These are phyloP conservation scores for Phytophthora lateralis DNA, from an alignment of 352 stramenopile species.

Conservation along the genomic window DNA sequence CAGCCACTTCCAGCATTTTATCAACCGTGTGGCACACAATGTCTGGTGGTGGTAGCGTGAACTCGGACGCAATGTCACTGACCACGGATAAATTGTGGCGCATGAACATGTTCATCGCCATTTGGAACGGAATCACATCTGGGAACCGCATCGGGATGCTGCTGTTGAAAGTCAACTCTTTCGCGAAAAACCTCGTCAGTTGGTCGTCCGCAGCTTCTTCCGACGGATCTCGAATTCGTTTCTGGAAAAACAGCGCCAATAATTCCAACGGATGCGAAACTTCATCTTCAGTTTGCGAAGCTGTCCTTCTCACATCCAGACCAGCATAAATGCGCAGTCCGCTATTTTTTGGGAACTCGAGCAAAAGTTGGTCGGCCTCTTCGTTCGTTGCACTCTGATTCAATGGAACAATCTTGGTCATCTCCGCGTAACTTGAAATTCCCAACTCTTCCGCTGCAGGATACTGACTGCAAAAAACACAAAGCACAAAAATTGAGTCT, in stretches of 20 bases:
- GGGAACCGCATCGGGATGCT: slow-evolving; percentile 40
- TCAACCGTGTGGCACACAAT: slow-evolving; percentile 45
- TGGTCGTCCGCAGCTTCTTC: slow-evolving; percentile 32
- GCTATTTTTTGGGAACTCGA: slow-evolving; percentile 42
- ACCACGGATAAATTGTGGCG: slow-evolving; percentile 12
- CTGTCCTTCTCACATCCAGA: slow-evolving; percentile 50
- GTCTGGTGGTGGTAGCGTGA: slow-evolving; percentile 11
- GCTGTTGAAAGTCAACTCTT: slow-evolving; percentile 35
- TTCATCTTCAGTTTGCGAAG: not conserved
- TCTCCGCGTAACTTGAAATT: slow-evolving; percentile 38
- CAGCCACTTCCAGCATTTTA: slow-evolving; percentile 47
- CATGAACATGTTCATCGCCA: slow-evolving; percentile 59
- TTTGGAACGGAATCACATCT: slow-evolving; percentile 58
- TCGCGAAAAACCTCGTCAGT: slow-evolving; percentile 49
- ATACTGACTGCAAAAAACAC: slow-evolving; percentile 48
- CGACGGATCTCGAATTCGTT: slow-evolving; percentile 19
- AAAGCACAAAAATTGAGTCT: slow-evolving; percentile 1
- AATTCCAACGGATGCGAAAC: slow-evolving; percentile 36
- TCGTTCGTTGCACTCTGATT: slow-evolving; percentile 31
- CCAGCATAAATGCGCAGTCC: slow-evolving; percentile 50
- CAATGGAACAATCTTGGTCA: slow-evolving; percentile 55
- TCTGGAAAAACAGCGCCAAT: slow-evolving; percentile 50
- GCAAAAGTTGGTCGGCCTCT: slow-evolving; percentile 44
- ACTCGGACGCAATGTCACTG: not conserved
- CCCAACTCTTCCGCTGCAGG: slow-evolving; percentile 46